Evolutionary conservation across 306 rosid species (phyloP).

Genomic region (Vigna nakashimae): DNA sequence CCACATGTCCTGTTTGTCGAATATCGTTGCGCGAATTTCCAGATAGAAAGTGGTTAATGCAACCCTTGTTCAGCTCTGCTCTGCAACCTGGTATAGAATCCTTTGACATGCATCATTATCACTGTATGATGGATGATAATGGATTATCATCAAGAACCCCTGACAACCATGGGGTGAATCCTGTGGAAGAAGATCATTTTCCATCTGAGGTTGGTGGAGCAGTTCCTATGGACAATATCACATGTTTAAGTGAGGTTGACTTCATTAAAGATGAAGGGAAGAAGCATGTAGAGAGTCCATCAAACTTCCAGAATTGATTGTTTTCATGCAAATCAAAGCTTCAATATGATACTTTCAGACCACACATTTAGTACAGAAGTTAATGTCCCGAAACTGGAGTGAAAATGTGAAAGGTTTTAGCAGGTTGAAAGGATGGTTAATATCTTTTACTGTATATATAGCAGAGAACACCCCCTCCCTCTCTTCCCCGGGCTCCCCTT

Average conservation of each 20-base stretch:
- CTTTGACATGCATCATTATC: slow-evolving; percentile 52
- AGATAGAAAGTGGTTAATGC: slow-evolving; percentile 65
- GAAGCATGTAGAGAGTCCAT: slow-evolving; percentile 84
- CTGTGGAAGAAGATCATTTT: slow-evolving; percentile 54
- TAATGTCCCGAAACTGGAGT: slow-evolving; percentile 34
- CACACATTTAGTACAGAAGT: slow-evolving; percentile 31
- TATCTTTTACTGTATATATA: slow-evolving; percentile 55
- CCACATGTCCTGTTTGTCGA: slow-evolving; percentile 95
- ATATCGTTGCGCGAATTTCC: slow-evolving; percentile 67
- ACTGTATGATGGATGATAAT: slow-evolving; percentile 48
- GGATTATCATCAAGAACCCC: slow-evolving; percentile 51
- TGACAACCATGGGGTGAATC: slow-evolving; percentile 53
- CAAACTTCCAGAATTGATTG: slow-evolving; percentile 58
- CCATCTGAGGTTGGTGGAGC: slow-evolving; percentile 56
- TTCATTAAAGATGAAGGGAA: slow-evolving; percentile 60
- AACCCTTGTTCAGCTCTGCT: slow-evolving; percentile 73
- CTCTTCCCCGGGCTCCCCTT: neutral
- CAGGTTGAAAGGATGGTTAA: slow-evolving; percentile 41
- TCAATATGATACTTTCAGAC: slow-evolving; percentile 19
- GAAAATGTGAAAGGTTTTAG: slow-evolving; percentile 23
- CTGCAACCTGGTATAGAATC: slow-evolving; percentile 60
- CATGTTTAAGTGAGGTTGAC: slow-evolving; percentile 51
- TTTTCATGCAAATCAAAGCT: slow-evolving; percentile 35
- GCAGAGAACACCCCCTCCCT: slow-evolving; percentile 32
- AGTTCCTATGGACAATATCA: slow-evolving; percentile 53